Base-by-base conservation (phyloP, 176 grass and related monocot genomes). In the Zea luxurians region DNA sequence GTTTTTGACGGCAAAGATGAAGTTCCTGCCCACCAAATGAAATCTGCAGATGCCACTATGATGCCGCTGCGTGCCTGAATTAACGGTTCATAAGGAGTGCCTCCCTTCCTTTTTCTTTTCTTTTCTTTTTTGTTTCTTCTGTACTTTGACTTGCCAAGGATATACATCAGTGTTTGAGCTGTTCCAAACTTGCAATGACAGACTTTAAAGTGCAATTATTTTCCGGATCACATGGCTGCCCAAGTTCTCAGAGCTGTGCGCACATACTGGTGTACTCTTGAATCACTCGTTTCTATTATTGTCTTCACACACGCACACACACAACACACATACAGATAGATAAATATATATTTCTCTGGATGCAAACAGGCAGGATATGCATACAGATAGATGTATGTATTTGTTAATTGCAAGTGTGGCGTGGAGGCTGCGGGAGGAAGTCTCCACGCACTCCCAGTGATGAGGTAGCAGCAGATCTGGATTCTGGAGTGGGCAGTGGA, bases 391-490 rank as follows among this genome's bases (percentile, higher is more conserved):
- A 17, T 69, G 21, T 80, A 75, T 60, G 7, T 10, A 79, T 68
- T 74, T 88, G 10, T 83, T 60, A 79, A 74, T 60, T 73, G 70
- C 69, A 68, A 86, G 75, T 74, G 80, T 84, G 70, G 38, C 86
- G 74, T 34, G 86, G 68, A 73, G 67, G 68, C 68, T 48, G 42
- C 70, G 73, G 74, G 84, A 82, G 65, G 84, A 82, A 65, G 50
- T 78, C 80, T 79, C 52, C 69, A 55, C 45, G 60, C 64, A 37
- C 69, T 53, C 74, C 60, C 52, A 48, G 73, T 48, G 68, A 70
- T 70, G 68, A 49, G 68, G 20, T 40, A 79, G 53, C 75, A 83
- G 77, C 75, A 83, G 77, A 88, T 88, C 86, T 81, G 77, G 54
- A 16, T 59, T 88, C 86, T 81, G 71, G 37, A 84, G 64, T 71